phyloP scores from a whole-genome alignment of 768 basidiomycete species.

The Russula olivacea region DNA sequence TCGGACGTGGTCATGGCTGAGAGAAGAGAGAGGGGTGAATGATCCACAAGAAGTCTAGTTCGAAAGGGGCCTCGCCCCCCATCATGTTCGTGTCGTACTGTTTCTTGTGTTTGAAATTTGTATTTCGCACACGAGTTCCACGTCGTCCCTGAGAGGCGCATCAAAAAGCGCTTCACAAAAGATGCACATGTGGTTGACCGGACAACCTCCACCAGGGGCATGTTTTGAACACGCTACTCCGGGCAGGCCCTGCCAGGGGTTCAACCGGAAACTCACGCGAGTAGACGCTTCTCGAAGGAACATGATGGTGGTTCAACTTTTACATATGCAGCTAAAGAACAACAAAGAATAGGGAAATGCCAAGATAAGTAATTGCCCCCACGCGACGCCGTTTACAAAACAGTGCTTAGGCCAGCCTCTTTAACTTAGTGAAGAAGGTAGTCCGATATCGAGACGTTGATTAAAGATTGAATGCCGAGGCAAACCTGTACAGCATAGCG shows the following conservation, averaged over 20 bases:
- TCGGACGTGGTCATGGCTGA: conserved; percentile 57
- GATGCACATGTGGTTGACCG: conserved; percentile 13
- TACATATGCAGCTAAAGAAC: conserved; percentile 24
- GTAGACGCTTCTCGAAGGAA: conserved; percentile 21
- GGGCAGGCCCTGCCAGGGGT: conserved; percentile 18
- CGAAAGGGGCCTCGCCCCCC: conserved; percentile 33
- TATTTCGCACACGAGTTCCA: conserved; percentile 5
- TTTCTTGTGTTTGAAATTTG: conserved; percentile 11
- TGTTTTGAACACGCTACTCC: conserved; percentile 22
- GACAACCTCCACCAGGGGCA: conserved; percentile 11
- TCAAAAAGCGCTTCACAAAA: conserved; percentile 9
- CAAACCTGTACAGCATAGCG: conserved; percentile 80
- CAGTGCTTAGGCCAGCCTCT: conserved; percentile 20
- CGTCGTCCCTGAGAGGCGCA: conserved; percentile 14
- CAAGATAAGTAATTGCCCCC: conserved; percentile 26
- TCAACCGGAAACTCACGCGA: conserved; percentile 15
- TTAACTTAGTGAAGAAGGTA: conserved; percentile 20
- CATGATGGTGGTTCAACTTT: conserved; percentile 13
- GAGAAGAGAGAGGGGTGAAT: neutral
- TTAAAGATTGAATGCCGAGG: conserved; percentile 43
- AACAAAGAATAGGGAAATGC: conserved; percentile 18
- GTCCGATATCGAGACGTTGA: conserved; percentile 8
- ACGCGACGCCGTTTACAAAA: conserved; percentile 17
- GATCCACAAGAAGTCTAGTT: conserved; percentile 46
- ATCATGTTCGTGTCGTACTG: neutral